phyloP scores from a whole-genome alignment of 2,329 filamentous ascomycete species.

The Nemania serpens region DNA sequence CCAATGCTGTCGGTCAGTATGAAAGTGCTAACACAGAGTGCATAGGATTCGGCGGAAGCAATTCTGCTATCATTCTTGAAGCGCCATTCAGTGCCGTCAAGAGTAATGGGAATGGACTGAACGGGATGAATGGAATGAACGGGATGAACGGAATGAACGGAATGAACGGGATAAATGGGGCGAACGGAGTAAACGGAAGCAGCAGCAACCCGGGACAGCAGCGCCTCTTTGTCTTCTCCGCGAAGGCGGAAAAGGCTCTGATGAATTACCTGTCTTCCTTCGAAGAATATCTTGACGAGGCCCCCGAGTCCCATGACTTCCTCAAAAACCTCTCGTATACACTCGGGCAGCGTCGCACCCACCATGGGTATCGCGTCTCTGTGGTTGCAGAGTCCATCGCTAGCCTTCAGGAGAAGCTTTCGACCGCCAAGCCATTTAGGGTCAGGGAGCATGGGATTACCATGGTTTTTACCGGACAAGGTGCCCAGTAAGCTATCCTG shows the following conservation, averaged over 20 bases:
- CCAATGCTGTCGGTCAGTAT: slow-evolving; percentile 18
- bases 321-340: slow-evolving; percentile 36
- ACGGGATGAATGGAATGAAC: neutral
- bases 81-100: neutral
- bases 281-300: slow-evolving; percentile 29
- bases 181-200: neutral
- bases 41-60: slow-evolving; percentile 34
- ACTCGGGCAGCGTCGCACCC: slow-evolving; percentile 38
- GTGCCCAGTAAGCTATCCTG: slow-evolving; percentile 38
- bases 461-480: slow-evolving; percentile 44
- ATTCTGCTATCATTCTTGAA: slow-evolving; percentile 32
- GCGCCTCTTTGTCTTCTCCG: slow-evolving; percentile 26
- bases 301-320: slow-evolving; percentile 26
- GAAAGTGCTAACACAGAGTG: neutral
- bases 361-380: slow-evolving; percentile 29
- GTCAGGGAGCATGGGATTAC: slow-evolving; percentile 20
- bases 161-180: too few species aligned
- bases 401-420: slow-evolving; percentile 5
- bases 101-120: neutral
- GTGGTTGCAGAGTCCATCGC: slow-evolving; percentile 20
- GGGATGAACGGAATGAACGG: neutral
- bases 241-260: slow-evolving; percentile 28
- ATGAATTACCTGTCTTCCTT: slow-evolving; percentile 32
- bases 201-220: neutral
- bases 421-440: slow-evolving; percentile 9